Percentiles rank a stretch among this genome's conserved stretches.
Evolutionary conservation across 2,329 filamentous ascomycete species (phyloP).

Genomic region (Aureobasidium subglaciale): DNA sequence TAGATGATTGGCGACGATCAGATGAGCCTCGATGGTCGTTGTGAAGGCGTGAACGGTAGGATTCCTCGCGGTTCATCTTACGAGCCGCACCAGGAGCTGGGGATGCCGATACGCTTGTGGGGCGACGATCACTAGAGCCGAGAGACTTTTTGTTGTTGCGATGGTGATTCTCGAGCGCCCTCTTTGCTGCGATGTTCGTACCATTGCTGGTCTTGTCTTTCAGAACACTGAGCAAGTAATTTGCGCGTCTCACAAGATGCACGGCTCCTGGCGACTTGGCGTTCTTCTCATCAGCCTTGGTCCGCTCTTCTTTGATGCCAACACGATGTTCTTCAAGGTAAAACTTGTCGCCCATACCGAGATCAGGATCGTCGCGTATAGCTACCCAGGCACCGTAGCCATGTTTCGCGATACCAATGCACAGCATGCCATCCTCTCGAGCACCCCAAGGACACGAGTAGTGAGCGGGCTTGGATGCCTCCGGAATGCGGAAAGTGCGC

Average conservation of each 20-base stretch:
- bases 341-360: conserved; percentile 82
- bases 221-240: conserved; percentile 91
- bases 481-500: conserved; percentile 74
- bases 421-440: conserved; percentile 93
- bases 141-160: conserved; percentile 81
- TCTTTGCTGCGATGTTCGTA: conserved; percentile 66
- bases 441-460: conserved; percentile 91
- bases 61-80: conserved; percentile 32
- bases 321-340: conserved; percentile 98
- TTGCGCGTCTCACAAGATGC: conserved; percentile 86
- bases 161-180: conserved; percentile 83
- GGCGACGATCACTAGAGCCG: conserved; percentile 52
- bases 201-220: conserved; percentile 65
- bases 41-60: conserved; percentile 29
- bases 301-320: conserved; percentile 90
- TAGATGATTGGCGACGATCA: conserved; percentile 22
- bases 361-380: conserved; percentile 84
- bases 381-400: conserved; percentile 94
- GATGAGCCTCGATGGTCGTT: conserved; percentile 28
- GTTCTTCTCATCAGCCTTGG: conserved; percentile 60
- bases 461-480: conserved; percentile 84
- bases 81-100: conserved; percentile 50
- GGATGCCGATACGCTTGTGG: conserved; percentile 60
- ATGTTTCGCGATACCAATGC: conserved; percentile 85
- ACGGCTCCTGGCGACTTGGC: conserved; percentile 95